Conservation (phyloP, 1,284 basidiomycete species). For the Trichosporon sp. region DNA sequence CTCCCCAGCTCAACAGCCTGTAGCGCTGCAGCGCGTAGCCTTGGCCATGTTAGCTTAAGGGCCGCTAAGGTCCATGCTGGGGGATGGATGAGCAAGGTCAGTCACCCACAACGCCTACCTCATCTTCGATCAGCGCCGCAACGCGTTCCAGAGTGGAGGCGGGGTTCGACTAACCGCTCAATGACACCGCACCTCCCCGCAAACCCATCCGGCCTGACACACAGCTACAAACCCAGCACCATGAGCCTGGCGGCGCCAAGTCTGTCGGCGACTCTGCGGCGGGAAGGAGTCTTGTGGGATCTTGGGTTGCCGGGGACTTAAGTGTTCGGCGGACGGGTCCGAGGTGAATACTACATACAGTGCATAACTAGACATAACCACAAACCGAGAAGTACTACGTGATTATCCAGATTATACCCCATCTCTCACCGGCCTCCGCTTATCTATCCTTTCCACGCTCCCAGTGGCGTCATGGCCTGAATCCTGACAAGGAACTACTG, state of each 20-base stretch:
- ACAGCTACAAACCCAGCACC: too few species aligned
- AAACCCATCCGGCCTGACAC: not conserved
- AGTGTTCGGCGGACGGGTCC: too few species aligned
- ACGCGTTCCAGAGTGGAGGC: not conserved
- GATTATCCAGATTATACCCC: not conserved
- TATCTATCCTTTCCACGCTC: not conserved
- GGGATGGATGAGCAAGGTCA: not conserved
- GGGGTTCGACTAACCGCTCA: conserved; percentile 1
- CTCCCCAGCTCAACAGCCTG: not conserved
- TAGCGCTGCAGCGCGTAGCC: not conserved
- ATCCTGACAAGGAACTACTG: too few species aligned
- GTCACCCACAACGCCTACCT: not conserved
- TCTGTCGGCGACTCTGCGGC: not conserved
- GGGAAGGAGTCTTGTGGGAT: not conserved
- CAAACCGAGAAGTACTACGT: not conserved
- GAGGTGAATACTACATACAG: not conserved
- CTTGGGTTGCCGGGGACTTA: too few species aligned
- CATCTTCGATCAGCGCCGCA: not conserved
- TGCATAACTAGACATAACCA: not conserved
- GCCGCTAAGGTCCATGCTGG: not conserved
- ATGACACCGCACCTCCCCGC: conserved; percentile 10
- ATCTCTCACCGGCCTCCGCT: not conserved
- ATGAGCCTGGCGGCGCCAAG: not conserved
- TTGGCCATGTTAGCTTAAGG: not conserved
- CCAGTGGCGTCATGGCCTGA: not conserved